phyloP scores from a whole-genome alignment of 768 basidiomycete genomes.

The Mycena kentingensis region DNA sequence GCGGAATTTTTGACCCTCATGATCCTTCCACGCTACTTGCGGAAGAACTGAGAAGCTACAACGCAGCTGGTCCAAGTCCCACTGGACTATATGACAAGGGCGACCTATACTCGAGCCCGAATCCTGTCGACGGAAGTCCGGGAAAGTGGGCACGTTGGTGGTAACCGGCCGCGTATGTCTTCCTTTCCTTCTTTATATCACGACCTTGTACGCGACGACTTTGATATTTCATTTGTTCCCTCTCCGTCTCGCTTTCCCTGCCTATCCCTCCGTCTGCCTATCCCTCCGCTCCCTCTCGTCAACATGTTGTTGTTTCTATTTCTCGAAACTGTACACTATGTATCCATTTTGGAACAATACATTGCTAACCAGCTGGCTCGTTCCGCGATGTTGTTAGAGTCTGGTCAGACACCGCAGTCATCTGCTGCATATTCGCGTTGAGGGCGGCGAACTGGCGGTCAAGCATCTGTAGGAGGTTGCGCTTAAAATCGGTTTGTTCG shows the following conservation, averaged over 20 bases:
- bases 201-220: neutral
- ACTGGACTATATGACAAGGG: constrained; percentile 65
- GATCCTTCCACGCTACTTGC: constrained; percentile 69
- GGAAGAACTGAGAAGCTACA: constrained; percentile 67
- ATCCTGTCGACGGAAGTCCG: constrained; percentile 49
- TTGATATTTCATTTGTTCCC: no score
- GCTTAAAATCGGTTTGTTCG: constrained; percentile 13
- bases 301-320: no score
- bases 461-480: constrained; percentile 7
- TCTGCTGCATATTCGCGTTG: no score
- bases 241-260: constrained; percentile 2
- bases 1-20: constrained; percentile 65
- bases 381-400: no score
- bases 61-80: constrained; percentile 56
- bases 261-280: no score
- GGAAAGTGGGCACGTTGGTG: constrained; percentile 55
- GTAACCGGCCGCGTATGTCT: constrained; percentile 30
- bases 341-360: no score
- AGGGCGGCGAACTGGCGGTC: constrained; percentile 1
- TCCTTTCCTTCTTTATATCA: constrained; percentile 1
- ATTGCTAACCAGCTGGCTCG: no score
- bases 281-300: no score
- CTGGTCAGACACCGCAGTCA: no score
- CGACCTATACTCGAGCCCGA: constrained; percentile 75
- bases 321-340: no score